Evolutionary conservation across 2,329 filamentous ascomycete species (phyloP), one percentile per base, ranked within the genome.

Genomic region (Herpomyces periplanetae): DNA sequence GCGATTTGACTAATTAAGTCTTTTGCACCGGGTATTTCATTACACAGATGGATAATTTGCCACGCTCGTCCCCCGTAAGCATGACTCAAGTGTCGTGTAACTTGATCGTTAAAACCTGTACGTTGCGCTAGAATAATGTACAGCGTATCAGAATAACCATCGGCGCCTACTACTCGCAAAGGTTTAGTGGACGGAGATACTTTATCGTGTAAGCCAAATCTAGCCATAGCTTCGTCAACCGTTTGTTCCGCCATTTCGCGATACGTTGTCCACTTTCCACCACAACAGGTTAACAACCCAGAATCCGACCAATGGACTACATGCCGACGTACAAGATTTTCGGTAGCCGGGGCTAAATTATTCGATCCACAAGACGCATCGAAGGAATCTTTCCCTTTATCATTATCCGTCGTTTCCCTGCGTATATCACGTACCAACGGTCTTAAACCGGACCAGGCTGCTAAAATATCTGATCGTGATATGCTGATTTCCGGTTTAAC

Each of bases 81-180:
- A 32, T 64, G 54, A 7, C 62, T 63, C 13, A 88, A 49, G 39
- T 88, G 71, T 41, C 69, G 65, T 17, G 73, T 73, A 9, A 88
- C 66, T 30, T 85, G 69, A 8, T 68, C 85, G 39, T 87, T 73
- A 22, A 88, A 43, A 26, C 69, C 69, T 34, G 68, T 87, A 41
- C 85, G 66, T 38, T 88, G 71, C 33, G 87, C 80, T 13, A 88
- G 45, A 38, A 75, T 73, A 46, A 88, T 87, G 43, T 87, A 87
- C 10, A 88, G 55, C 2, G 71, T 68, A 40, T 71, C 71, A 38
- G 61, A 71, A 44, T 60, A 84, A 21, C 69, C 68, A 35, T 85
- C 69, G 5, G 69, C 65, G 28, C 69, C 69, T 23, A 80, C 47
- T 28, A 73, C 50, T 22, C 56, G 49, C 3, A 58, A 57, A 6